A percentile compares a stretch with the other conserved stretches of the same genome.
Conservation (phyloP, 1,284 basidiomycete genomes). For the Leccinum glutinopallens region DNA sequence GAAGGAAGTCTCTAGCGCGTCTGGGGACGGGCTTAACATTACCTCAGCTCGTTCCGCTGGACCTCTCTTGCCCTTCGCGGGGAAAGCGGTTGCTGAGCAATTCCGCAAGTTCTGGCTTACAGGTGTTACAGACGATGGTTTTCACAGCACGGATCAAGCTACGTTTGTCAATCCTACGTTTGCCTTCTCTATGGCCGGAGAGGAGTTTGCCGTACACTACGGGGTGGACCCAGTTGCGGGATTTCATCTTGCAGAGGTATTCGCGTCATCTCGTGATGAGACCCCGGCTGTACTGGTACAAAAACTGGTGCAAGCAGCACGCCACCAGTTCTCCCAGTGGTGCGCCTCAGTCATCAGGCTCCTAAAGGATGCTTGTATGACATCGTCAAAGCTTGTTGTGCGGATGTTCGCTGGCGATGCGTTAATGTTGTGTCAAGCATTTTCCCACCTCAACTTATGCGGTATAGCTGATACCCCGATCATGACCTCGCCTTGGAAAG, state of each 20-base stretch:
- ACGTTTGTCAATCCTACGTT: conserved; percentile 49
- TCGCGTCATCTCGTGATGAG: conserved; percentile 20
- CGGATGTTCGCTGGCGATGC: conserved; percentile 39
- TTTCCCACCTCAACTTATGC: conserved; percentile 28
- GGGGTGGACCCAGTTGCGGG: conserved; percentile 45
- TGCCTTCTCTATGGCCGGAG: conserved; percentile 44
- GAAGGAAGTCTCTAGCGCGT: conserved; percentile 5
- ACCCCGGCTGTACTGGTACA: conserved; percentile 4
- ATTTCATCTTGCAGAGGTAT: conserved; percentile 49
- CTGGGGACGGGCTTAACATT: not conserved
- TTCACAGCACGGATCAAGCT: conserved; percentile 24
- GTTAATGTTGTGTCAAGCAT: conserved; percentile 32
- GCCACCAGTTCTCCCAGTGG: conserved; percentile 30
- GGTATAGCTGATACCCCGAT: conserved; percentile 33
- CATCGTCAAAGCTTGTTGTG: conserved; percentile 26
- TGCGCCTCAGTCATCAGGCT: conserved; percentile 22
- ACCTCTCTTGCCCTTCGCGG: conserved; percentile 32
- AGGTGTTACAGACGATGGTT: conserved; percentile 40
- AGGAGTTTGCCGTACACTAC: conserved; percentile 49
- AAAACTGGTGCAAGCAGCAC: conserved; percentile 21
- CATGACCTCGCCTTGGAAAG: conserved; percentile 41
- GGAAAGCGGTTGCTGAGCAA: conserved; percentile 20
- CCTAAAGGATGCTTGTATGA: conserved; percentile 18
- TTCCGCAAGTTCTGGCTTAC: conserved; percentile 45
- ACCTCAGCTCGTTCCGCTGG: conserved; percentile 42